These are phyloP conservation scores for Dillenia turbinata DNA, from an alignment of 164 flowering plant genomes.

Conservation along the genomic window DNA sequence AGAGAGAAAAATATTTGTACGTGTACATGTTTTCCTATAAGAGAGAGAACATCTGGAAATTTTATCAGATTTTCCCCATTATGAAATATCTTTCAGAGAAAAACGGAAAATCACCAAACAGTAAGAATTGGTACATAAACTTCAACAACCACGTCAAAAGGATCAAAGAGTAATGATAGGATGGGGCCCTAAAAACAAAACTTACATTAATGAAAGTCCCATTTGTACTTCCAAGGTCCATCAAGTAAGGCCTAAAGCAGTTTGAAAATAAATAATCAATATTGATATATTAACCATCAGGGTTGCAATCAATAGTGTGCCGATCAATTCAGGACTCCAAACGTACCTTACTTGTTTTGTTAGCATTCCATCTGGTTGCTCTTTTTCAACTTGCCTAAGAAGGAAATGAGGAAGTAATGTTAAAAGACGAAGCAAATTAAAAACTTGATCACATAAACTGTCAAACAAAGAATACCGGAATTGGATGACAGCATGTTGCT, in stretches of 20 bases:
- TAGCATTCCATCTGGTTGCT: slow-evolving; percentile 75
- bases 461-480: slow-evolving; percentile 39
- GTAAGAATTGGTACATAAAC: too few relatives aligned
- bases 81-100: too few relatives aligned
- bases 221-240: slow-evolving; percentile 99
- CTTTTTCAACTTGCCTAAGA: slow-evolving; percentile 85
- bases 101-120: too few relatives aligned
- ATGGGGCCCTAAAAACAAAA: neutral
- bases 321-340: neutral
- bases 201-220: slow-evolving; percentile 90
- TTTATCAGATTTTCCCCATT: too few relatives aligned
- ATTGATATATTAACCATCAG: slow-evolving; percentile 3
- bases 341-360: slow-evolving; percentile 68
- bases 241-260: slow-evolving; percentile 68
- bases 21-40: too few relatives aligned
- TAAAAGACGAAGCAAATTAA: slow-evolving; percentile 2
- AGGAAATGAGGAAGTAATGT: slow-evolving; percentile 2
- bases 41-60: too few relatives aligned
- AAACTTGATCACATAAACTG: neutral
- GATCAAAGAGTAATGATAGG: too few relatives aligned
- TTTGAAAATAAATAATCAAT: slow-evolving; percentile 14
- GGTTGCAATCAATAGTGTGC: neutral
- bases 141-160: too few relatives aligned
- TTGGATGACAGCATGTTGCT: slow-evolving; percentile 94
- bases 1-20: too few relatives aligned